Base-by-base conservation (phyloP, 495 filamentous ascomycete species). In the Tetracladium marchalianum region DNA sequence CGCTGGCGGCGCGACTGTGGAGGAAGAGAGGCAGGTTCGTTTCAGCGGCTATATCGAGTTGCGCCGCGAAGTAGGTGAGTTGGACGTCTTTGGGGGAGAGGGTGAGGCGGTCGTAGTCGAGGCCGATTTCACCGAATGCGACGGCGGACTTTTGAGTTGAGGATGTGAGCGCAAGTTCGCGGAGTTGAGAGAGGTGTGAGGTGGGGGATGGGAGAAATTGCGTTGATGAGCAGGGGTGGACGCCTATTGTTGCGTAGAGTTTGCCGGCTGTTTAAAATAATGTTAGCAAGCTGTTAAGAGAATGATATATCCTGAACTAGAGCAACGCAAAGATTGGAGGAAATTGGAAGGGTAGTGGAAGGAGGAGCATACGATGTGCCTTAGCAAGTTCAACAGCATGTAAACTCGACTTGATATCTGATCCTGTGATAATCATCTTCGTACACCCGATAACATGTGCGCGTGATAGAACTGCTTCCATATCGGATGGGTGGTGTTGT, bases 371-470 rank as follows among this genome's bases (percentile, higher is more conserved):
- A 90, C 85, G 80, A 60, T 90, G 80, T 53, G 81, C 68, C 48
- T 75, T 62, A 13, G 87, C 78, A 35, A 98, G 70, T 35, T 81
- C 64, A 10, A 96, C 65, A 0, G 89, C 92, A 52, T 81, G 70
- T 36, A 72, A 62, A 1, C 86, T 90, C 55, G 89, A 85, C 35
- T 76, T 70, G 35, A 97, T 74, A 55, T 89, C 84, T 0, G 85
- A 90, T n/a, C 92, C 92, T 1, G 92, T 98, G 8, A 96, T 78
- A 70, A 98, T 89, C 52, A 97, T 78, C 53, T 94, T 96, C 31
- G 69, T 61, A 58, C 88, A 94, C 27, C 92, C 93, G 1, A 79
- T 78, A 41, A 83, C 76, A 15, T 71, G 57, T 4, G 87, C 89
- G 39, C 92, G 75, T 47, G 81, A 69, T 4, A 98, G 61, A 10